A percentile compares a stretch with the other conserved stretches of the same genome.
phyloP scores from a whole-genome alignment of 352 stramenopile species.

The Pythium sukuiense region DNA sequence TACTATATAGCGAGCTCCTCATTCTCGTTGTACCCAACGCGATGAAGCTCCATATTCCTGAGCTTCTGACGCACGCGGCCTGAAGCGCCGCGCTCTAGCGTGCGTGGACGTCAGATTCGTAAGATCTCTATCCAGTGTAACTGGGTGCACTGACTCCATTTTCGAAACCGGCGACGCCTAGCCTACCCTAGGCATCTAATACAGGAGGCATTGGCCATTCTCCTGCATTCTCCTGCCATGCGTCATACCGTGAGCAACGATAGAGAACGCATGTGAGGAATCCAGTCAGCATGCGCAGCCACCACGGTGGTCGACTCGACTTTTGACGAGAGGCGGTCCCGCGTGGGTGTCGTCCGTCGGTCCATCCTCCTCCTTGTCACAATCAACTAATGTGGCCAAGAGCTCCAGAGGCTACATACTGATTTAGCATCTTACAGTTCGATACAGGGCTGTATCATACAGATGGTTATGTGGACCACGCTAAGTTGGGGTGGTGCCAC shows the following conservation, averaged over 20 bases:
- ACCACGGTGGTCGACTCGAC: conserved; percentile 3
- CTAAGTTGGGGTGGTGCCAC: neutral
- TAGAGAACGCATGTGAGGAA: neutral
- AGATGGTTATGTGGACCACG: neutral
- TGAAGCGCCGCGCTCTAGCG: neutral
- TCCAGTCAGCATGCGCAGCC: neutral
- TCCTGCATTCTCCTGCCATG: neutral
- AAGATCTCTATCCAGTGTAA: neutral
- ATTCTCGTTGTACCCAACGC: too few species aligned
- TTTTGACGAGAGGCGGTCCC: conserved; percentile 1
- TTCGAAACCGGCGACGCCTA: neutral
- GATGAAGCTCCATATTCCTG: neutral
- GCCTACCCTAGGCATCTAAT: neutral
- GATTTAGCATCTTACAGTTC: too few species aligned
- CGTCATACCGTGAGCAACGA: neutral
- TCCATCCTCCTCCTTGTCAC: conserved; percentile 1
- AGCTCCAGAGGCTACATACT: neutral
- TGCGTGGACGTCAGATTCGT: neutral
- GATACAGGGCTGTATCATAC: too few species aligned
- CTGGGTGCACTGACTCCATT: neutral
- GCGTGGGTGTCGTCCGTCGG: neutral
- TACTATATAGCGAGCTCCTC: too few species aligned
- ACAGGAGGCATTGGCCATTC: neutral
- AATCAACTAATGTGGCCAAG: neutral
- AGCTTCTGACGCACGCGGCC: neutral